Evolutionary conservation across 1,284 basidiomycete genomes (phyloP), one percentile per base, ranked within the genome.

Genomic region (Phaffia rhodozyma): DNA sequence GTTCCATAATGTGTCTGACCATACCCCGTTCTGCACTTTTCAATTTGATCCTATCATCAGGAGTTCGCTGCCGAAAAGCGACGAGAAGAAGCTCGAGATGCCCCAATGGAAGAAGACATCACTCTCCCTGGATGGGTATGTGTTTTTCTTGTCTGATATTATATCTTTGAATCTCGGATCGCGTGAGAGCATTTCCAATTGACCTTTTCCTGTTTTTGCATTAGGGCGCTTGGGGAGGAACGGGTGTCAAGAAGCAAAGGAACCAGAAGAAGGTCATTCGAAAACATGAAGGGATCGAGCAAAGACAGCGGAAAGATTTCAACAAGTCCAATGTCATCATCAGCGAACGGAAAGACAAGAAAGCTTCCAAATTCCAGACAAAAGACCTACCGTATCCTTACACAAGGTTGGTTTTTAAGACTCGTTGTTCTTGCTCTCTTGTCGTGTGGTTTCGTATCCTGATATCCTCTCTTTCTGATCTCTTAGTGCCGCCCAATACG

Each of bases 121-220:
- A 89, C 90, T 1, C 81, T 97, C n/a, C 85, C 91, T 53, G 94
- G 94, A 38, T 97, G 96, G 94, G 89, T 91, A 72, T 68, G 85
- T 73, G 61, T 29, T 49, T 30, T 9, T 11, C 30, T 23, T 21
- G 48, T n/a, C 55, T 52, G 53, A 13, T 34, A 20, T 27, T 13
- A 55, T 34, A 9, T 1, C 60, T 59, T 38, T 1, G 30, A n/a
- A n/a, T n/a, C n/a, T n/a, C n/a, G 13, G n/a, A 25, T n/a, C 18
- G 58, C 58, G 11, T 55, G 60, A 23, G 13, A 58, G 32, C 30
- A 27, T 27, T 56, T 38, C 61, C 63, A 47, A 60, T 53, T 30
- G 11, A 51, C 38, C 34, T 34, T 69, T 18, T n/a, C 13, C 56
- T 32, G 32, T 60, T 62, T 27, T 20, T 54, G 32, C n/a, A 62